Percentiles rank a stretch among this genome's conserved stretches.
These are phyloP conservation scores for Helianthus tuberosus DNA, from an alignment of 129 eudicot genomes.

Conservation along the genomic window DNA sequence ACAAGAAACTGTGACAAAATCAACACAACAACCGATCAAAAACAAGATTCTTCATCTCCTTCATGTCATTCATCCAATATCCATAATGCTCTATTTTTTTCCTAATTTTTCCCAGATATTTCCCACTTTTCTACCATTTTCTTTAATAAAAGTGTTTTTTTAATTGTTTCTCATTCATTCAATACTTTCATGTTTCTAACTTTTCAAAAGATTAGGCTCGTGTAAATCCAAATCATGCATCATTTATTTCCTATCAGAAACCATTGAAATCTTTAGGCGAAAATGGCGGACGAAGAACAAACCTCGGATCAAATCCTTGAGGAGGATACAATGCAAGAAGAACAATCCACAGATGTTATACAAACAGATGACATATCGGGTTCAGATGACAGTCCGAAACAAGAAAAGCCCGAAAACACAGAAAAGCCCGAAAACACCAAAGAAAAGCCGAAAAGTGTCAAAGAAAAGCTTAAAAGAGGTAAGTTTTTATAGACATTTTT, in stretches of 20 bases:
- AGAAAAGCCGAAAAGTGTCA: constrained; percentile 10
- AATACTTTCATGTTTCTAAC: not conserved
- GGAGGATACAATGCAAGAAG: constrained; percentile 15
- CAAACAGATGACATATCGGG: constrained; percentile 9
- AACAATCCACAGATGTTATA: constrained; percentile 25
- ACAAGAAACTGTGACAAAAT: constrained; percentile 20
- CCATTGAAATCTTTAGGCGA: not conserved
- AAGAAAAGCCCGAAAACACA: constrained; percentile 10
- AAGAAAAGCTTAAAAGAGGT: constrained; percentile 31
- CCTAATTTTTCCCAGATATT: no score
- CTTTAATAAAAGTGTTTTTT: constrained; percentile 8
- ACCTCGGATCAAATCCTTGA: constrained; percentile 9
- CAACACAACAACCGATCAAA: constrained; percentile 28
- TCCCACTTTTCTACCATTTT: constrained; percentile 27
- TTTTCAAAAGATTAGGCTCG: not conserved
- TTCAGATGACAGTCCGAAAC: constrained; percentile 12
- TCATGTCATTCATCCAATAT: constrained; percentile 21
- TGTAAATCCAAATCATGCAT: constrained; percentile 23
- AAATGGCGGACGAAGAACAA: constrained; percentile 29
- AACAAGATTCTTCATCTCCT: not conserved
- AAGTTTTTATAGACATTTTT: not conserved
- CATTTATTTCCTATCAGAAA: constrained; percentile 9
- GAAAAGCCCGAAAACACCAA: constrained; percentile 15
- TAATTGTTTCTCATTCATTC: not conserved
- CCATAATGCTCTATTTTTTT: constrained; percentile 17